Evolutionary conservation across 345 rosid species (phyloP).

Genomic region (Trapa bicornis): DNA sequence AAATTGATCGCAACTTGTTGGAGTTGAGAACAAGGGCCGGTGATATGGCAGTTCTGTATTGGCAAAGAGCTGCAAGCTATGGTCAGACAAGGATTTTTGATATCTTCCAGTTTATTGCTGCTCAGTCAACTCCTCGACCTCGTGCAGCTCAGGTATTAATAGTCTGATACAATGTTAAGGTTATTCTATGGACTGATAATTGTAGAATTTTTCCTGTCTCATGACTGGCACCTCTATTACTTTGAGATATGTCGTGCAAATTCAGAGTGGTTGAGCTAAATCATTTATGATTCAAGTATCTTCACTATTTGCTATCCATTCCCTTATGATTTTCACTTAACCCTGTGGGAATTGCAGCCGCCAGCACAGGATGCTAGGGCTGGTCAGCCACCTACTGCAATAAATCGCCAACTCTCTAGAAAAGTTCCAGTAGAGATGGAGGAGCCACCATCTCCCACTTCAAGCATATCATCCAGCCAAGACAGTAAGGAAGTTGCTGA

Average conservation of each 20-base stretch:
- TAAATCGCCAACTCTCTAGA: slow-evolving; percentile 17
- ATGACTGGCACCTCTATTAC: neutral
- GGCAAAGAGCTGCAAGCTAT: slow-evolving; percentile 46
- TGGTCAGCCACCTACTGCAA: slow-evolving; percentile 23
- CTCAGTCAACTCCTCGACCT: slow-evolving; percentile 42
- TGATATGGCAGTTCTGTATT: slow-evolving; percentile 36
- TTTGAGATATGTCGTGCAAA: neutral
- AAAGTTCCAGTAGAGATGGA: slow-evolving; percentile 26
- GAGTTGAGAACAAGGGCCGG: slow-evolving; percentile 43
- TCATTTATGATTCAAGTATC: neutral
- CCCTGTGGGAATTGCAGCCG: slow-evolving; percentile 14
- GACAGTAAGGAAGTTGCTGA: slow-evolving; percentile 29
- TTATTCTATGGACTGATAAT: neutral
- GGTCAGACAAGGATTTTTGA: slow-evolving; percentile 39
- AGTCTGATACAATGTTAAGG: neutral
- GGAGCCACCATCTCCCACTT: slow-evolving; percentile 50
- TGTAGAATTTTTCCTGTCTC: neutral
- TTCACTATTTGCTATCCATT: neutral
- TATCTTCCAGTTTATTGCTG: slow-evolving; percentile 34
- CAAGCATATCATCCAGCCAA: slow-evolving; percentile 66
- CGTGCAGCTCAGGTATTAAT: slow-evolving; percentile 31
- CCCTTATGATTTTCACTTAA: neutral
- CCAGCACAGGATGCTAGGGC: slow-evolving; percentile 21
- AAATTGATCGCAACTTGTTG: slow-evolving; percentile 47
- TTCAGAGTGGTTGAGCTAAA: neutral